Evolutionary conservation across 208 protist genomes (phyloP), one percentile per base, ranked within the genome.

Genomic region (Plasmodiophora brassicae): DNA sequence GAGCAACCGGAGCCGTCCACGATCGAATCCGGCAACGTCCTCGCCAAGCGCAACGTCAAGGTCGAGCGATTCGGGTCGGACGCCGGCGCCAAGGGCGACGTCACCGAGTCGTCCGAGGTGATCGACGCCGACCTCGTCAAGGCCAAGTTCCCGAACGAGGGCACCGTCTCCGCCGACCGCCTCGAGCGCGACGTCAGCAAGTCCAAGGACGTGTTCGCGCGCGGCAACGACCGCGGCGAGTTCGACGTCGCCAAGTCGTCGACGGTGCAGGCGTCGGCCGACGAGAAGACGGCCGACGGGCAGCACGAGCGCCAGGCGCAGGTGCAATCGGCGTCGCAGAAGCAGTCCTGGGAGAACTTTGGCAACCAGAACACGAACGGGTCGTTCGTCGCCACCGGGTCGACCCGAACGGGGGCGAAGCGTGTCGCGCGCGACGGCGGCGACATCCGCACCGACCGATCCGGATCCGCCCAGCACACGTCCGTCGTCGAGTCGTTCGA

Each of bases 51-150:
- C 20, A 78, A 78, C 10, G 14, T 78, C 32, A 78, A 78, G n/a
- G 65, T 78, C 5, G 65, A 78, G 41, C 5, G 65, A 78, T 78
- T 78, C 65, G 65, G 65, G 20, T 32, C 65, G 32, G n/a, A 78
- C n/a, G 65, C 65, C 14, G 65, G 14, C 5, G 65, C 65, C 20
- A 5, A 36, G 41, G 65, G 65, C n/a, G n/a, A 78, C n/a, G n/a
- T 78, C 41, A 38, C 20, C 14, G 65, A 78, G 41, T 78, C 65
- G 41, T 36, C 65, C 32, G 14, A 78, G n/a, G n/a, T 78, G 5
- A 78, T 78, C n/a, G 65, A 78, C n/a, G 65, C 65, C 14, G 65
- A 78, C 41, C 20, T 38, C 32, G 10, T 78, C 32, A 78, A n/a
- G 32, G 65, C 65, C n/a, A 78, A 78, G n/a, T 32, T 32, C 5